Base-by-base conservation (phyloP, 169 alveolate genomes). In the Eimeria falciformis region DNA sequence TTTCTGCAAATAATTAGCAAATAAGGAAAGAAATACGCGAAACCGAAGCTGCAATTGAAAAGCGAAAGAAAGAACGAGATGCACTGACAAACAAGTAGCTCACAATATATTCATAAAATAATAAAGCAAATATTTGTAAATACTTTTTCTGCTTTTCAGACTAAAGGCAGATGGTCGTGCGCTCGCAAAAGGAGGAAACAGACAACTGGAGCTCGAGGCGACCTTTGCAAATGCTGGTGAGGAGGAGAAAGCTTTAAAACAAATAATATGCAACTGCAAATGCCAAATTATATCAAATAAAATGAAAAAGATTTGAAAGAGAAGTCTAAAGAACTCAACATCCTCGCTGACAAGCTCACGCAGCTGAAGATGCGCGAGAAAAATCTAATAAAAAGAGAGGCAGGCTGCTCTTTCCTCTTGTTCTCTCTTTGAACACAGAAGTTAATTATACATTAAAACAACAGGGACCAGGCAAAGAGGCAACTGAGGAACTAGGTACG, bases 151-250 rank as follows among this genome's bases (percentile, higher is more conserved):
- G 27, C 37, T 27, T 29, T 12, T 33, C 55, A 91, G 91, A 58
- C 46, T 91, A 23, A 91, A 91, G 87, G 23, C 46, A 37, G n/a
- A 45, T 17, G 94, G 91, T 9, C 40, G 88, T 4, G 50, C 79
- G 33, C 79, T 91, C 21, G 94, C 94, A 23, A 91, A 83, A 27
- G n/a, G 87, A 1, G 92, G 92, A 7, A 66, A 66, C 29, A 29
- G 73, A 23, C 69, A 73, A 56, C 37, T 56, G 37, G 81, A 71
- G 37, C 45, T 90, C 27, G 92, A 91, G 46, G 79, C 79, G 23
- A 58, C 87, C 3, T 91, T 91, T 58, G 75, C 87, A 21, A 91
- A 91, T 18, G 43, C 68, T n/a, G 94, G 94, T 91, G 23, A 17
- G 17, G 5, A 58, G 21, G 18, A 17, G 21, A 17, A 5, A 23